A percentile compares a stretch with the other conserved stretches of the same genome.
phyloP scores from a whole-genome alignment of 2,329 filamentous ascomycete species.

The Gliomastix tumulicola region DNA sequence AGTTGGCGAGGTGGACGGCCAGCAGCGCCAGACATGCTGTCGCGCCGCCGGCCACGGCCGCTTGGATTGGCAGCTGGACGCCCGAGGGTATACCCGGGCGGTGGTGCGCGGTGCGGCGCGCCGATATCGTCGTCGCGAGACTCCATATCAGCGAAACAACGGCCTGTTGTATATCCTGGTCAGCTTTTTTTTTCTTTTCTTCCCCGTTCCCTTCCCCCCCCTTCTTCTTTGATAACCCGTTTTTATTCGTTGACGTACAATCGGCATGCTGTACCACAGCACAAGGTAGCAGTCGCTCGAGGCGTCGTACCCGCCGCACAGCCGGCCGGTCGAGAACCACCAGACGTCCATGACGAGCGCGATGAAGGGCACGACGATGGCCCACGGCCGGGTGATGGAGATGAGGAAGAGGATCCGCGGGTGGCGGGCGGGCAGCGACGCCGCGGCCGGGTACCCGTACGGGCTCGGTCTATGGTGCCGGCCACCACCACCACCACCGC shows the following conservation, averaged over 20 bases:
- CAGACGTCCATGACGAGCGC: constrained; percentile 35
- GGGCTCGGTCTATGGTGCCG: too few relatives aligned
- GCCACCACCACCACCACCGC: too few relatives aligned
- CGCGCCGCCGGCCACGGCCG: constrained; percentile 12
- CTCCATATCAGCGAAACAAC: constrained; percentile 11
- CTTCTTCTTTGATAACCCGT: too few relatives aligned
- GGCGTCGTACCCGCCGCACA: constrained; percentile 10
- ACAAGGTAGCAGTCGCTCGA: constrained; percentile 12
- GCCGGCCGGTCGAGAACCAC: constrained; percentile 13
- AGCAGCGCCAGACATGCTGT: constrained; percentile 12
- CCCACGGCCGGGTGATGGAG: constrained; percentile 4
- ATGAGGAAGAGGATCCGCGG: constrained; percentile 1
- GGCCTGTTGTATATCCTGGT: constrained; percentile 1
- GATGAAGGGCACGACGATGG: constrained; percentile 17
- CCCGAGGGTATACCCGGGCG: constrained; percentile 11
- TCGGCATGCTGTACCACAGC: constrained; percentile 13
- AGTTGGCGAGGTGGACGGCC: constrained; percentile 10
- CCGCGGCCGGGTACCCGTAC: background rate
- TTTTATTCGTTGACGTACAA: constrained; percentile 5
- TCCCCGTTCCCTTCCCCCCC: too few relatives aligned
- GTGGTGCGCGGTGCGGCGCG: constrained; percentile 9
- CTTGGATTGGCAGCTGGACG: constrained; percentile 10
- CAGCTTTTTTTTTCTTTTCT: too few relatives aligned
- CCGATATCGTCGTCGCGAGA: constrained; percentile 12
- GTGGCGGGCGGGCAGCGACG: background rate